A percentile compares a stretch with the other conserved stretches of the same genome.
phyloP scores from a whole-genome alignment of 345 rosid species.

The Gossypium rotundifolium region DNA sequence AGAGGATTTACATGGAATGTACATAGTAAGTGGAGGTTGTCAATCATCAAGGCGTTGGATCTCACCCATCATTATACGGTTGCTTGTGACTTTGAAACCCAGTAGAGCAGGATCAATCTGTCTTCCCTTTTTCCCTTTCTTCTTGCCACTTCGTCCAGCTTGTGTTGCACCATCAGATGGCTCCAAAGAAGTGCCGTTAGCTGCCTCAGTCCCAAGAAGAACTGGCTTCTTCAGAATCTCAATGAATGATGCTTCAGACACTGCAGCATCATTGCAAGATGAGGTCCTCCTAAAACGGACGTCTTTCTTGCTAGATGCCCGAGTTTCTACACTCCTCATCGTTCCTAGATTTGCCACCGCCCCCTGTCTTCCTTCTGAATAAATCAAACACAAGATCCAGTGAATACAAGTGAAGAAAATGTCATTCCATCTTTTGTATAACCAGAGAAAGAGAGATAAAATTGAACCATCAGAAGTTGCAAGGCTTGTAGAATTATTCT shows the following conservation, averaged over 20 bases:
- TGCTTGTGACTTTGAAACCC: slow-evolving; percentile 55
- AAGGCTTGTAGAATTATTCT: slow-evolving; percentile 27
- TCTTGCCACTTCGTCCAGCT: slow-evolving; percentile 29
- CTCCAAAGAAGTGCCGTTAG: slow-evolving; percentile 20
- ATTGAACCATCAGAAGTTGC: slow-evolving; percentile 38
- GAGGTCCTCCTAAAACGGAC: slow-evolving; percentile 36
- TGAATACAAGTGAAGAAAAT: background rate
- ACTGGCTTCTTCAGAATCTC: slow-evolving; percentile 58
- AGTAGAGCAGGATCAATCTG: slow-evolving; percentile 55
- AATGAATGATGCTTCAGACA: slow-evolving; percentile 63
- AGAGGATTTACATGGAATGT: slow-evolving; percentile 5
- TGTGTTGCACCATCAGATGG: slow-evolving; percentile 22
- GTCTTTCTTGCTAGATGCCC: slow-evolving; percentile 42
- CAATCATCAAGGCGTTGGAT: slow-evolving; percentile 45
- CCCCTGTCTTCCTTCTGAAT: slow-evolving; percentile 29
- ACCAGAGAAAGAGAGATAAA: background rate
- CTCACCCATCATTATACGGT: slow-evolving; percentile 60
- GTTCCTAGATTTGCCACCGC: slow-evolving; percentile 18
- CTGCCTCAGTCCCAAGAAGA: slow-evolving; percentile 9
- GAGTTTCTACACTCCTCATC: slow-evolving; percentile 13
- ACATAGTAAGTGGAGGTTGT: background rate
- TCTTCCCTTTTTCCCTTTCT: slow-evolving; percentile 52
- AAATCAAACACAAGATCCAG: background rate
- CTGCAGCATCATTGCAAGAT: slow-evolving; percentile 41
- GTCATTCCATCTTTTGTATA: background rate